Base-by-base conservation (phyloP, 371 early-diverging fungal genomes). In the Blakeslea trispora region DNA sequence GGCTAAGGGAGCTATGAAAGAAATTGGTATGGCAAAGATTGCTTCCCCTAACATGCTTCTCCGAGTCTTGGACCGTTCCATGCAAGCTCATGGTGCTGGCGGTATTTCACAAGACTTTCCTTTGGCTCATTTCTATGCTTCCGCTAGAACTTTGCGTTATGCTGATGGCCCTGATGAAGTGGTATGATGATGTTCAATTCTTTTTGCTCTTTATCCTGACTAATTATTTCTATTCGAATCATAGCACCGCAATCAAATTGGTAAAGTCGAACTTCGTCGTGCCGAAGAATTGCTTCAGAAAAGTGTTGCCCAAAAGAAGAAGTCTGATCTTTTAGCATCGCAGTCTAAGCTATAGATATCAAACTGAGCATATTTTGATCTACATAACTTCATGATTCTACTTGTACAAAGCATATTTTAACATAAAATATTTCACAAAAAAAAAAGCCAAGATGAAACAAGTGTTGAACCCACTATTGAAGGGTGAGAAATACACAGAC, bases 11-110 rank as follows among this genome's bases (percentile, higher is more conserved):
- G 95, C 96, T 6, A 70, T 90, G 77, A 89, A 92, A 51, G 91
- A 94, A 62, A 98, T 96, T 66, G 93, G 91, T 46, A 92, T 97
- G 90, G 95, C 94, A 64, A 96, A 98, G 83, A 75, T 77, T 18
- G 77, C 81, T 35, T 92, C 93, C 9, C 98, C 98, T 18, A 84
- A 64, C 41, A 84, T 91, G 78, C 75, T 87, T 17, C 81, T 88
- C 43, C 60, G 66, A 9, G 90, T 96, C 8, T 50, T 92, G 23
- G 93, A 93, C 66, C 79, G 92, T 45, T 92, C 96, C 10, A 96
- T 98, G 55, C 97, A 98, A 74, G 87, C 91, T 37, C 85, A 87
- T 66, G 98, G 98, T 43, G 97, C 93, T 34, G 91, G 78, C 17
- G 98, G 98, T 56, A 81, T 98, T 23, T 83, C 89, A 15, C 91